phyloP scores from a whole-genome alignment of 2,329 filamentous ascomycete species.

The Aphanocladium album region DNA sequence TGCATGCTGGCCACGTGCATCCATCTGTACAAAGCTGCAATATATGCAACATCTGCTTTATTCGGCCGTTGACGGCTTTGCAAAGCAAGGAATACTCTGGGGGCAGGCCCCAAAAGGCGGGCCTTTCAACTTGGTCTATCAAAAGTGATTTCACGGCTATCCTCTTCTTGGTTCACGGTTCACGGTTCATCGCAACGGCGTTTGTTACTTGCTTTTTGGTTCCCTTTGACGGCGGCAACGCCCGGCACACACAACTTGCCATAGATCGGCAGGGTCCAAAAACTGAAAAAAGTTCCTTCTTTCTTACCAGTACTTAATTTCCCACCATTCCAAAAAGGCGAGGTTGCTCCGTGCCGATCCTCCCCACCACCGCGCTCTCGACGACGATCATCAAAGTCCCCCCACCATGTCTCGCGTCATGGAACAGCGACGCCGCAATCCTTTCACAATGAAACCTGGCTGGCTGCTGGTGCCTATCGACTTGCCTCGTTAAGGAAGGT shows the following conservation, averaged over 20 bases:
- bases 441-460: neutral
- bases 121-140: slow-evolving; percentile 12
- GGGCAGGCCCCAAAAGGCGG: slow-evolving; percentile 7
- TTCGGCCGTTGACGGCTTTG: slow-evolving; percentile 8
- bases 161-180: slow-evolving; percentile 6
- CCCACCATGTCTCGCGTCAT: neutral
- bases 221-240: neutral
- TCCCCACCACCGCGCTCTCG: neutral
- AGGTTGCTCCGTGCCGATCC: slow-evolving; percentile 8
- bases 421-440: neutral
- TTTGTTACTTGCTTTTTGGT: slow-evolving; percentile 1
- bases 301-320: slow-evolving; percentile 9
- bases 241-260: neutral
- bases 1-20: slow-evolving; percentile 12
- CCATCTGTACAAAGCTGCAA: slow-evolving; percentile 9
- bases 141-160: slow-evolving; percentile 13
- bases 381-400: neutral
- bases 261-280: neutral
- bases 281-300: neutral
- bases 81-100: neutral
- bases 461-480: neutral
- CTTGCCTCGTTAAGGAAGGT: neutral
- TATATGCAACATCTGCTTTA: neutral
- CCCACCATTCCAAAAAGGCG: slow-evolving; percentile 8
- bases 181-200: slow-evolving; percentile 10